Conservation (phyloP, 305 asterid species). For the Fraxinus dipetala region DNA sequence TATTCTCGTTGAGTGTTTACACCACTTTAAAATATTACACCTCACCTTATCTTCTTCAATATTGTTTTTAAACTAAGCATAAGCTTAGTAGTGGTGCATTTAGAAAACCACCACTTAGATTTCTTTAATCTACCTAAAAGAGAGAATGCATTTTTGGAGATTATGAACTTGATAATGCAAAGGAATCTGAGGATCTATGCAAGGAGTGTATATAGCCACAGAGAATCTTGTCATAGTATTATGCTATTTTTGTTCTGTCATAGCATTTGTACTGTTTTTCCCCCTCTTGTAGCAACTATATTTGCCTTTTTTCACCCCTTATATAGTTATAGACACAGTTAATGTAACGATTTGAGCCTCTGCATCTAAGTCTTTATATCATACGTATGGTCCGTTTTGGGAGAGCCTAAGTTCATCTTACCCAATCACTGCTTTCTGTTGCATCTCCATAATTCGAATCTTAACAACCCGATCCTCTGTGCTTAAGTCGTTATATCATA, state of each 20-base stretch:
- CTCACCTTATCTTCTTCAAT: background rate
- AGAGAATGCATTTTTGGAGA: background rate
- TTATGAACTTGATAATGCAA: background rate
- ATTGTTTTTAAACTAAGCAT: background rate
- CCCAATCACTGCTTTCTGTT: background rate
- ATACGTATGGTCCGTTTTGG: background rate
- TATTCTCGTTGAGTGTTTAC: background rate
- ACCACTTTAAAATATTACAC: background rate
- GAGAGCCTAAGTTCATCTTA: background rate
- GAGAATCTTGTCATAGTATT: background rate
- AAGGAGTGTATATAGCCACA: background rate
- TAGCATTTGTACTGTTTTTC: background rate
- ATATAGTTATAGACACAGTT: background rate
- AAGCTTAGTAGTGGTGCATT: background rate
- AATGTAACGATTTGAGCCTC: background rate
- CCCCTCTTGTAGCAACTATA: background rate
- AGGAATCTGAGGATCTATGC: background rate
- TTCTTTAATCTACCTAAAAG: background rate
- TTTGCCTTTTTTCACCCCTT: background rate
- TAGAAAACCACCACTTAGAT: background rate
- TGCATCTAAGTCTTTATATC: background rate
- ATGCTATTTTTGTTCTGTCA: background rate
- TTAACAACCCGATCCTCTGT: background rate
- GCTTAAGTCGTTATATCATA: background rate
- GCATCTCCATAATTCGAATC: background rate